Base-by-base conservation (phyloP, 345 rosid genomes). In the Camelina laxa region DNA sequence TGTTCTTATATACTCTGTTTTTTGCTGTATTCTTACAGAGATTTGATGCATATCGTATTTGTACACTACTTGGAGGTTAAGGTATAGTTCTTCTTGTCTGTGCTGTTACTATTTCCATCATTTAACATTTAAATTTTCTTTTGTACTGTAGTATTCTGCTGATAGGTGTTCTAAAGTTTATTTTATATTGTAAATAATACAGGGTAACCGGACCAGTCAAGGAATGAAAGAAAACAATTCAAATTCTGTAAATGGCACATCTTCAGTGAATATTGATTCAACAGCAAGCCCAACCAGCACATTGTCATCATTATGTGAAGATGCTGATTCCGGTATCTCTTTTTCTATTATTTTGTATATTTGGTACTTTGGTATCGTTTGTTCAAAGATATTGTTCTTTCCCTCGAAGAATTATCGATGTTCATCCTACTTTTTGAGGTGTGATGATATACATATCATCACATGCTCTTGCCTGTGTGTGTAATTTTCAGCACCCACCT, bases 241-340 rank as follows among this genome's bases (percentile, higher is more conserved):
- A 65, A 80, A 41, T 73, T 77, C 80, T 56, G 74, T 65, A 74
- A 81, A 75, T 16, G 82, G 82, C 79, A 84, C 88, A 39, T 57
- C 87, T 47, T 89, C 95, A 16, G 88, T 81, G 72, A 82, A 80
- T 82, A 82, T 88, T 11, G 93, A 89, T 80, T 91, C 93, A 30
- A 65, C 64, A 68, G 66, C 93, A 62, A 85, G 93, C 82, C 95
- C 98, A 77, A 88, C 90, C 50, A 89, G 91, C 78, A 81, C 88
- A 50, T 79, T 93, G 77, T 76, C 97, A 27, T 86, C 91, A 50
- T 63, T 81, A 61, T 87, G 84, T 80, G 97, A 91, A 89, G 96
- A 93, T 79, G 89, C 86, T 76, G 97, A 93, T 82, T 85, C 98
- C 54, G 98, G 98, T 93, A 82, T 24, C 73, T 72, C 55, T 67